Evolutionary conservation across 805 yeast species (phyloP).

Genomic region (Kodamaea lidongshanica): DNA sequence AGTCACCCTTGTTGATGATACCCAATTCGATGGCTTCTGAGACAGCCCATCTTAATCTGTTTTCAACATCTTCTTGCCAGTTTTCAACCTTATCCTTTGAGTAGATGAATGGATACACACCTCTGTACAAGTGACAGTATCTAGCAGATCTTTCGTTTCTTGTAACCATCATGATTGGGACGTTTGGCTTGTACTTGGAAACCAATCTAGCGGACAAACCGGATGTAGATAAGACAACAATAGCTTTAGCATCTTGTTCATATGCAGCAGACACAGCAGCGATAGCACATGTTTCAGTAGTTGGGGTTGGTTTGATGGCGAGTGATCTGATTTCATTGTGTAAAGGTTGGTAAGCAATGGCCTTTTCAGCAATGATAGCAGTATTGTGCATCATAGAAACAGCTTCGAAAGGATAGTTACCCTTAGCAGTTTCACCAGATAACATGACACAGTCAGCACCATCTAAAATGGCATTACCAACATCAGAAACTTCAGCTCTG

Average conservation of each 20-base stretch:
- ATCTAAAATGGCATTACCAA: conserved; percentile 97
- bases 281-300: conserved; percentile 94
- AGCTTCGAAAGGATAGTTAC: conserved; percentile 96
- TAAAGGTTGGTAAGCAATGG: conserved; percentile 78
- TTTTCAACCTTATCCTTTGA: conserved; percentile 55
- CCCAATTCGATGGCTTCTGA: conserved; percentile 83
- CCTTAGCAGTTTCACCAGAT: conserved; percentile 99
- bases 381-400: conserved; percentile 99
- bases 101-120: conserved; percentile 96
- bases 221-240: conserved; percentile 89
- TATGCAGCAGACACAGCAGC: conserved; percentile 95
- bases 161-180: conserved; percentile 97
- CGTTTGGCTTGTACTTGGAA: conserved; percentile 95
- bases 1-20: conserved; percentile 79
- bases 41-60: conserved; percentile 89
- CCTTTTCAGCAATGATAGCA: conserved; percentile 91
- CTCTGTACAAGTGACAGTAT: conserved; percentile 94
- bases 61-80: conserved; percentile 97
- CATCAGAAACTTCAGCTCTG: conserved; percentile 99
- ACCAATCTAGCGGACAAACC: conserved; percentile 94
- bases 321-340: conserved; percentile 85
- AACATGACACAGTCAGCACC: conserved; percentile 99
- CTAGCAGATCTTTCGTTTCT: conserved; percentile 92
- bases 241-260: conserved; percentile 96
- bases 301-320: conserved; percentile 82